These are phyloP conservation scores for Erodium moschatum DNA, from an alignment of 441 rosid genomes.

Conservation along the genomic window DNA sequence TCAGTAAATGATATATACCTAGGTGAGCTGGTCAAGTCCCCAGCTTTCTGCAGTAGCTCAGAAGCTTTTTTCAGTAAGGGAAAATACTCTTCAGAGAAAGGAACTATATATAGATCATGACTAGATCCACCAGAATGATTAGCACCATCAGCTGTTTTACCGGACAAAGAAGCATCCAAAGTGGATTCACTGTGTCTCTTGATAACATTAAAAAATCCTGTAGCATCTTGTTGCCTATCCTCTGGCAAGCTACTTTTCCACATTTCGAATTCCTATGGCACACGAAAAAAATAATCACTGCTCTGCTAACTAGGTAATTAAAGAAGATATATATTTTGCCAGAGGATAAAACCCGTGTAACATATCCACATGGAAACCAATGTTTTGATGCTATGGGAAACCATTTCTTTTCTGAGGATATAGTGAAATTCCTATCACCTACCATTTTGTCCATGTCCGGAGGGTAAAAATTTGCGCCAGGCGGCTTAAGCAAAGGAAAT, in stretches of 20 bases:
- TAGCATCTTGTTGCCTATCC: conserved; percentile 49
- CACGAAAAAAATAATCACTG: conserved; percentile 14
- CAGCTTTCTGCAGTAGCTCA: conserved; percentile 77
- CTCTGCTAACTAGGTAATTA: conserved; percentile 4
- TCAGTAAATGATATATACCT: conserved; percentile 39
- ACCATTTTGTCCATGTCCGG: conserved; percentile 93
- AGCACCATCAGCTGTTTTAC: conserved; percentile 24
- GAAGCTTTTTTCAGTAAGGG: conserved; percentile 55
- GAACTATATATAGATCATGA: conserved; percentile 51
- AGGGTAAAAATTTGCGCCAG: conserved; percentile 90
- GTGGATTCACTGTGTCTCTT: conserved; percentile 51
- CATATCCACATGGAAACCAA: not conserved
- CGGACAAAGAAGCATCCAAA: conserved; percentile 35
- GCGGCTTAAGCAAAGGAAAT: conserved; percentile 68
- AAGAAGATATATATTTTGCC: conserved; percentile 10
- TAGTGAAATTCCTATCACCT: conserved; percentile 15
- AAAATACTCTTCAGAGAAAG: conserved; percentile 63
- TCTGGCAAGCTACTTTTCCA: conserved; percentile 56
- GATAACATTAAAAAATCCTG: conserved; percentile 69
- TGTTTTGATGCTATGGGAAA: not conserved
- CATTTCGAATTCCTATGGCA: conserved; percentile 60
- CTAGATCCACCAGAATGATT: conserved; percentile 29
- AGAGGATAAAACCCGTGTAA: conserved; percentile 2
- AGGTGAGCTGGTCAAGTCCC: conserved; percentile 56
- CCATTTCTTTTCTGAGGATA: conserved; percentile 9